These are phyloP conservation scores for Dianthus caryophyllus DNA, from an alignment of 148 eudicot species.

Conservation along the genomic window DNA sequence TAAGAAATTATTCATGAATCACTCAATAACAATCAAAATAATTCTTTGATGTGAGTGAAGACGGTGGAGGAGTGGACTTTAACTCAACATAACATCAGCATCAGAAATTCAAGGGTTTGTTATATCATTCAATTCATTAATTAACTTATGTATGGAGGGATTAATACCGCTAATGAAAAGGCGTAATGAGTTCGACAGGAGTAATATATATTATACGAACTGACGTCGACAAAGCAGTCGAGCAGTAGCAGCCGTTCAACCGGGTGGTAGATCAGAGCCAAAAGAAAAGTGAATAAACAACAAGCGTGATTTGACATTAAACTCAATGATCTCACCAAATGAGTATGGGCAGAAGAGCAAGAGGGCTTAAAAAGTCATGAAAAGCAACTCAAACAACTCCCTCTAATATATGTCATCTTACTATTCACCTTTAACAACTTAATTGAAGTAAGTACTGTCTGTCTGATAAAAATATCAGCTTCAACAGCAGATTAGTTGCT, in stretches of 20 bases:
- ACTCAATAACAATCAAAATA: no score
- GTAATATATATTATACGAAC: neutral
- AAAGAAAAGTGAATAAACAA: no score
- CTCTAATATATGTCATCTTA: neutral
- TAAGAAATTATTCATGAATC: no score
- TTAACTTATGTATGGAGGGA: no score
- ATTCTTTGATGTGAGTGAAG: no score
- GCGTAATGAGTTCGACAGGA: neutral
- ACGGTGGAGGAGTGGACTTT: neutral
- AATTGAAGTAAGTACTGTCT: no score
- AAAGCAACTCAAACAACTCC: no score
- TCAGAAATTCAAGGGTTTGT: neutral
- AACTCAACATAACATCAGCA: neutral
- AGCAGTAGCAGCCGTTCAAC: neutral
- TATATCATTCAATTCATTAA: no score
- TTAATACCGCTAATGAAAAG: neutral
- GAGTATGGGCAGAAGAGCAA: neutral
- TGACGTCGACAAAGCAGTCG: neutral
- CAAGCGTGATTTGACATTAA: neutral
- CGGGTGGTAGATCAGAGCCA: neutral
- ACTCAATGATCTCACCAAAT: neutral
- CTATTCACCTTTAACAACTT: no score
- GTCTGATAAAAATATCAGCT: no score
- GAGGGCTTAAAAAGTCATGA: constrained; percentile 11
- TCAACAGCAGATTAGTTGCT: no score